Percentiles rank a stretch among this genome's conserved stretches.
phyloP scores from a whole-genome alignment of 2,329 filamentous ascomycete genomes.

The Talaromyces sp. region DNA sequence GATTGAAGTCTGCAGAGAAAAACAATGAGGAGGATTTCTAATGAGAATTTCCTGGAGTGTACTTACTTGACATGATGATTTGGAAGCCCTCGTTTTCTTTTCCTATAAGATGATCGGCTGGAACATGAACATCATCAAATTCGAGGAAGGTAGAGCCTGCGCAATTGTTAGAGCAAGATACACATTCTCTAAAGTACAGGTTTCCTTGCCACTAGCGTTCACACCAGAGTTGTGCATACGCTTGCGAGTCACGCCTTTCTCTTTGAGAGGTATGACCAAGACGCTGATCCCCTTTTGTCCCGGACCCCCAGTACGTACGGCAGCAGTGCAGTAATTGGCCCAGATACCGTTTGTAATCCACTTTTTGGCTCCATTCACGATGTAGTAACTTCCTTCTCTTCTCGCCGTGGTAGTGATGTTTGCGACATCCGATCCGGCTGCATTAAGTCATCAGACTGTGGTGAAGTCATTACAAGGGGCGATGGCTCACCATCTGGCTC shows the following conservation, averaged over 20 bases:
- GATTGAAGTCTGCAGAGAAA: conserved; percentile 63
- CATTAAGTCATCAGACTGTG: conserved; percentile 3
- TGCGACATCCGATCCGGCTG: conserved; percentile 63
- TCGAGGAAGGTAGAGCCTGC: conserved; percentile 62
- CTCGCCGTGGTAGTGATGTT: conserved; percentile 61
- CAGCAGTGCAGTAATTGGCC: conserved; percentile 62
- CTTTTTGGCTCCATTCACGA: conserved; percentile 68
- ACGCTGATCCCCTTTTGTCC: conserved; percentile 58
- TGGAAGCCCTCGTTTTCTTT: conserved; percentile 68
- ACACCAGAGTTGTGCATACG: conserved; percentile 64
- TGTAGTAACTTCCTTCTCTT: conserved; percentile 52
- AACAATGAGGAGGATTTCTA: background rate
- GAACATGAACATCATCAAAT: conserved; percentile 70
- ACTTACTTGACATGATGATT: conserved; percentile 66
- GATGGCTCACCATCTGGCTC: conserved; percentile 55
- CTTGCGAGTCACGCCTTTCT: conserved; percentile 48
- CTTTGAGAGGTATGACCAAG: conserved; percentile 55
- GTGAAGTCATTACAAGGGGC: background rate
- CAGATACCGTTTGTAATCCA: conserved; percentile 65
- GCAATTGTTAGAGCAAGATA: conserved; percentile 1
- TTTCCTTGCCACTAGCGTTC: conserved; percentile 57
- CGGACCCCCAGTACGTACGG: conserved; percentile 58
- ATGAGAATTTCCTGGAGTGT: background rate
- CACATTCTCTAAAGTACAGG: background rate
- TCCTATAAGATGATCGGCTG: conserved; percentile 67